Evolutionary conservation across 2,329 filamentous ascomycete genomes (phyloP), one percentile per base, ranked within the genome.

Genomic region (Moelleriella libera): DNA sequence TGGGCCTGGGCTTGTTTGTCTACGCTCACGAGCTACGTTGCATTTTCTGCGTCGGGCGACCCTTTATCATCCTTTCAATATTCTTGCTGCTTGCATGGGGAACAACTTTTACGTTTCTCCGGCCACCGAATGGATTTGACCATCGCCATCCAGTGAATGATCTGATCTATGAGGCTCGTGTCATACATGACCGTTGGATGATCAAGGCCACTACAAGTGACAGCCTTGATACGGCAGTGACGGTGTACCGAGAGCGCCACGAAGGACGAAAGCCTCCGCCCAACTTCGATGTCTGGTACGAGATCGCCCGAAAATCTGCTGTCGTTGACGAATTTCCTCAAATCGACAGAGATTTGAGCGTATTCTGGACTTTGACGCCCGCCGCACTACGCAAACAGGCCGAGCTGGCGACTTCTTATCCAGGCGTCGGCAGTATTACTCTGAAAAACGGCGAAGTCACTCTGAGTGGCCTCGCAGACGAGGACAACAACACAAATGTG

Each of bases 231-330:
- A 60, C 70, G 7, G 75, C 74, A 0, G 66, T 70, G 4, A 57
- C 60, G 5, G 66, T 73, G 47, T 79, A 79, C 54, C 65, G 66
- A 44, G 68, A 74, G 44, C 67, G 70, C 5, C 68, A 78, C 49
- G 55, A 84, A 55, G 78, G 79, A 11, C 76, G 87, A 50, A 68
- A 78, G 30, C 88, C 88, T 12, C 88, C 88, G 9, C 85, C 82
- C 1, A 76, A 84, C 49, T 95, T 94, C 56, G 84, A 88, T 56
- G 80, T 81, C 53, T 95, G 88, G 88, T 94, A 83, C 59, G 73
- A 82, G 21, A 88, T 85, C 57, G 86, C 88, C 5, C 76, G 75
- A 51, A 69, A 75, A n/a, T 83, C 88, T 0, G 69, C 78, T 46
- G 69, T 94, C 46, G 79, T 92, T 47, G 88, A 95, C 56, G 80